Evolutionary conservation across 169 alveolate genomes (phyloP).

Genomic region (Plasmodium malariae): DNA sequence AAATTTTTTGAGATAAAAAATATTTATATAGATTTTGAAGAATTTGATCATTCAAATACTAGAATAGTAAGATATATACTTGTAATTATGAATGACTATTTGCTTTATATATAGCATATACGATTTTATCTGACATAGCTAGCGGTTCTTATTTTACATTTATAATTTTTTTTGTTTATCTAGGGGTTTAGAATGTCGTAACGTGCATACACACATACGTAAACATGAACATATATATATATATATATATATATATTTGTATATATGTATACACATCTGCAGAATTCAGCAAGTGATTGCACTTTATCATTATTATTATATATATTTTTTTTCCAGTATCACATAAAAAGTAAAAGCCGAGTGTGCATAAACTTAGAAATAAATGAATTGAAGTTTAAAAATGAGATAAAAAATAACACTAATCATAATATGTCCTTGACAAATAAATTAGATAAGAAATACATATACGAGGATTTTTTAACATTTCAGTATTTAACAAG

Average conservation of each 20-base stretch:
- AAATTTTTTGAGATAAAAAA: constrained; percentile 58
- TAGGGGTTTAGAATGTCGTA: background rate
- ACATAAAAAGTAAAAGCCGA: constrained; percentile 51
- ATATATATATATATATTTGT: background rate
- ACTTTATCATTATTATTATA: no score
- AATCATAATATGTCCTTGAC: background rate
- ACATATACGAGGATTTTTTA: constrained; percentile 63
- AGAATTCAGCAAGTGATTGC: background rate
- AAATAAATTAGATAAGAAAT: constrained; percentile 26
- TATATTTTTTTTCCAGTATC: constrained; percentile 30
- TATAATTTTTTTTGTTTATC: background rate
- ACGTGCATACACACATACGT: background rate
- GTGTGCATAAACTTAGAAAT: constrained; percentile 55
- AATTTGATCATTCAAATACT: constrained; percentile 65
- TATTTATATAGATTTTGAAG: constrained; percentile 40
- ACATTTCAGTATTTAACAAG: constrained; percentile 70
- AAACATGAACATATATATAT: constrained; percentile 1
- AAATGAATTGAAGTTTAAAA: constrained; percentile 36
- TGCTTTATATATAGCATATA: background rate
- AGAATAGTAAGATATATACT: constrained; percentile 37
- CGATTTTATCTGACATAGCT: background rate
- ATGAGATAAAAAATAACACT: constrained; percentile 29
- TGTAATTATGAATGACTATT: background rate
- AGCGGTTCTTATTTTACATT: background rate
- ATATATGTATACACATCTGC: background rate